Evolutionary conservation across 2,329 filamentous ascomycete species (phyloP), one percentile per base, ranked within the genome.

Genomic region (Metarhizium brunneum): DNA sequence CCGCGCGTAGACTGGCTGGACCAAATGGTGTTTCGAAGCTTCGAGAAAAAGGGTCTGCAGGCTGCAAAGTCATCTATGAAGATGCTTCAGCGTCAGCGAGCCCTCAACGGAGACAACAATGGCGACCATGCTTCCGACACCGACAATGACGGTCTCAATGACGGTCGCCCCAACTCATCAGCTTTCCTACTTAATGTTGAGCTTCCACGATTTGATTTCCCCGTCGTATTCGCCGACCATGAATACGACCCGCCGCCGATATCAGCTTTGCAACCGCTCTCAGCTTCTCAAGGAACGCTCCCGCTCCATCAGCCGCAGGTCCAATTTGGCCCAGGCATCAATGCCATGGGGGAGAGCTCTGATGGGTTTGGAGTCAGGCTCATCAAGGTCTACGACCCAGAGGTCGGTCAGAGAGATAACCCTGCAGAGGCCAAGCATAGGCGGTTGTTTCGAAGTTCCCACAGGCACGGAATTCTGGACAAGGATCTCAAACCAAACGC

Each of bases 401-500:
- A 99, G 69, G 86, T 94, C 50, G 91, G 90, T 0, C 86, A 90
- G 42, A 83, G 82, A 56, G 92, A 96, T 62, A 99, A 99, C 66
- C 94, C 92, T 1, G 92, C 91, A 11, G 94, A 99, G 71, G 90
- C 87, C 66, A 99, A 99, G 69, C 94, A 99, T 70, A 84, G 94
- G 60, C 82, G 92, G 59, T 79, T 99, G 29, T 92, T 97, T 62
- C 85, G 94, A 69, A 95, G 91, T 68, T 90, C 94, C 63, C 83
- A 86, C 64, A 84, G 95, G 35, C 95, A 95, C 61, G 90, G 91
- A n/a, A 90, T 94, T 50, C 77, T 97, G 60, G 95, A 99, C 70
- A 88, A 94, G 62, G 94, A 99, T 68, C 76, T 96, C 59, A 96
- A 96, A 67, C 94, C 94, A 0, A 97, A 99, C 64, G 89, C 94